phyloP scores from a whole-genome alignment of 2,329 filamentous ascomycete genomes.

The Sporothrix humicola region DNA sequence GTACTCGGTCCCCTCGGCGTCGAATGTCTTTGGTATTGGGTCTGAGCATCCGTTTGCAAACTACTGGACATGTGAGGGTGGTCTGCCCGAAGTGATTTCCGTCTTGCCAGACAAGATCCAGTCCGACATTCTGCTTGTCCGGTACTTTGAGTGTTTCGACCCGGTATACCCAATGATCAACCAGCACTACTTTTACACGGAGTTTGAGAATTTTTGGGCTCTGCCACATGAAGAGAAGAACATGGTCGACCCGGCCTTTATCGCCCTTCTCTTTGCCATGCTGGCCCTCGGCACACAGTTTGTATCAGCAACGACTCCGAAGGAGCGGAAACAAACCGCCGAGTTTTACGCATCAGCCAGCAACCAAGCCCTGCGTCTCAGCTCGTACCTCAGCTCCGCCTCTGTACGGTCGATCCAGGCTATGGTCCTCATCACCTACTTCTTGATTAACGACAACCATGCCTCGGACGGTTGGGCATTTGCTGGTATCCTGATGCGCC shows the following conservation, averaged over 20 bases:
- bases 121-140: constrained; percentile 69
- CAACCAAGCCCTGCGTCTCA: constrained; percentile 76
- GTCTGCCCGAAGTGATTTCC: constrained; percentile 74
- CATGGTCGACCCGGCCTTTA: constrained; percentile 68
- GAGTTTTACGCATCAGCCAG: constrained; percentile 83
- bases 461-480: constrained; percentile 84
- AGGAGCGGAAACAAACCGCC: constrained; percentile 73
- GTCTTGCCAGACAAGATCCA: constrained; percentile 78
- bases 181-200: constrained; percentile 74
- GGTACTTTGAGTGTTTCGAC: constrained; percentile 74
- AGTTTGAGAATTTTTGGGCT: constrained; percentile 80
- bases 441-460: constrained; percentile 85
- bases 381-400: constrained; percentile 76
- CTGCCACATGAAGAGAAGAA: constrained; percentile 63
- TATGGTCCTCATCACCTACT: constrained; percentile 83
- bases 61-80: constrained; percentile 82
- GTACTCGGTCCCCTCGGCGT: constrained; percentile 71
- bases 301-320: constrained; percentile 62
- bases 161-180: constrained; percentile 83
- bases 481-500: constrained; percentile 75
- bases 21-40: constrained; percentile 81
- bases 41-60: constrained; percentile 81
- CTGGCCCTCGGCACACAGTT: constrained; percentile 81
- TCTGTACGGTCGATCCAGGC: constrained; percentile 76
- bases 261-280: constrained; percentile 77